Conservation (phyloP, 169 alveolate species). For the Plasmodium fragile region DNA sequence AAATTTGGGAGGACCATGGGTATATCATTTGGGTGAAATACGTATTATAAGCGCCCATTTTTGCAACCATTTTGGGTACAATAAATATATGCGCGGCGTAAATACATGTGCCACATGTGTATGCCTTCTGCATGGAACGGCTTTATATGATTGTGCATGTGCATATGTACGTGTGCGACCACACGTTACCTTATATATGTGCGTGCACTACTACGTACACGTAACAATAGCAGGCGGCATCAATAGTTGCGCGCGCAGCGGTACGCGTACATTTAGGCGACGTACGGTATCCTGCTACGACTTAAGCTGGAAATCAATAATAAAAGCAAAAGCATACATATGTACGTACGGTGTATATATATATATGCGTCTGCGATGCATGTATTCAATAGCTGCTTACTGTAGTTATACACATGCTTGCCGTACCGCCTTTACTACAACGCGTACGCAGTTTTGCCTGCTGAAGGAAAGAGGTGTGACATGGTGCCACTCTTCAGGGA, state of each 20-base stretch:
- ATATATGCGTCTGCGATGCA: background rate
- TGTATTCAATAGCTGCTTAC: background rate
- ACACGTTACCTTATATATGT: background rate
- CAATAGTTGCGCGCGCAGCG: background rate
- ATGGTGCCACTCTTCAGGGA: background rate
- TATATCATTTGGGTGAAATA: background rate
- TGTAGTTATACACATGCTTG: background rate
- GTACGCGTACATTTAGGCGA: background rate
- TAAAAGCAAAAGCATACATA: background rate
- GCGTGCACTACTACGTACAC: background rate
- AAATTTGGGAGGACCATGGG: background rate
- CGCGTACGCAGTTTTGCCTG: background rate
- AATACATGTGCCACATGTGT: background rate
- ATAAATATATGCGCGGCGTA: background rate
- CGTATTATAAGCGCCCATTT: background rate
- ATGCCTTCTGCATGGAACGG: background rate
- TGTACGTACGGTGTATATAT: background rate
- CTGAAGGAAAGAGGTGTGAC: background rate
- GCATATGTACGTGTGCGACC: background rate
- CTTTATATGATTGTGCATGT: background rate
- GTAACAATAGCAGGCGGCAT: background rate
- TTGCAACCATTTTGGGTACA: conserved; percentile 1
- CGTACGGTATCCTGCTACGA: background rate
- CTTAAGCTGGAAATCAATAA: background rate
- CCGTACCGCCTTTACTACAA: background rate